phyloP scores from a whole-genome alignment of 805 yeast genomes.

The Jamesozyma spencerorum region DNA sequence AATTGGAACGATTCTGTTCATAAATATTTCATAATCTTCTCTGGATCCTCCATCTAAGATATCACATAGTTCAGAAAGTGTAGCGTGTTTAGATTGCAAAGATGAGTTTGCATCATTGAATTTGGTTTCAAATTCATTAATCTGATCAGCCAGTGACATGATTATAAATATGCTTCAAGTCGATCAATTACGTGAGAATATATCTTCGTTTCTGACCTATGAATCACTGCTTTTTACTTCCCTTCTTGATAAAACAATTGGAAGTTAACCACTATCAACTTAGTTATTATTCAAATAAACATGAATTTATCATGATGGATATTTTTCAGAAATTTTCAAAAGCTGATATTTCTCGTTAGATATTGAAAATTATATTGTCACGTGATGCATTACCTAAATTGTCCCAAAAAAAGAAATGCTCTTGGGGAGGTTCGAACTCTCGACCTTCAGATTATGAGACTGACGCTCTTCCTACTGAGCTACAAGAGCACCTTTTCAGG shows the following conservation, averaged over 20 bases:
- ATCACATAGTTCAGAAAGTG: constrained; percentile 76
- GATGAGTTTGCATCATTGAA: constrained; percentile 48
- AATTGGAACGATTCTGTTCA: constrained; percentile 60
- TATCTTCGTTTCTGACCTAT: too few species aligned
- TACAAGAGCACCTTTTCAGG: constrained; percentile 45
- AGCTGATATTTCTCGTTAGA: background rate
- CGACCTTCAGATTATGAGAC: constrained; percentile 51
- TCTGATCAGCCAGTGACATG: constrained; percentile 39
- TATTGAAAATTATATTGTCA: constrained; percentile 5
- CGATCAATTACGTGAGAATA: too few species aligned
- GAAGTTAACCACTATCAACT: too few species aligned
- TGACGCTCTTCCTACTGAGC: constrained; percentile 53
- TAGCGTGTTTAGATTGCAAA: constrained; percentile 52
- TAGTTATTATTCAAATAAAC: too few species aligned
- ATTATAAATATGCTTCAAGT: background rate
- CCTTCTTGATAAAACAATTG: too few species aligned
- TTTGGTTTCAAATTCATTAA: constrained; percentile 59
- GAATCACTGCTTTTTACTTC: too few species aligned
- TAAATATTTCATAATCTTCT: constrained; percentile 70
- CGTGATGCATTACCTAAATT: constrained; percentile 16
- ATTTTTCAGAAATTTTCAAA: background rate
- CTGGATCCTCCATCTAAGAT: constrained; percentile 77
- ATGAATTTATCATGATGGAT: too few species aligned
- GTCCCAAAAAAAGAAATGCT: constrained; percentile 10
- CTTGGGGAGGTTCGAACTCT: constrained; percentile 43